Base-by-base conservation (phyloP, 2,329 filamentous ascomycete genomes). In the Fusarium pilosicola region DNA sequence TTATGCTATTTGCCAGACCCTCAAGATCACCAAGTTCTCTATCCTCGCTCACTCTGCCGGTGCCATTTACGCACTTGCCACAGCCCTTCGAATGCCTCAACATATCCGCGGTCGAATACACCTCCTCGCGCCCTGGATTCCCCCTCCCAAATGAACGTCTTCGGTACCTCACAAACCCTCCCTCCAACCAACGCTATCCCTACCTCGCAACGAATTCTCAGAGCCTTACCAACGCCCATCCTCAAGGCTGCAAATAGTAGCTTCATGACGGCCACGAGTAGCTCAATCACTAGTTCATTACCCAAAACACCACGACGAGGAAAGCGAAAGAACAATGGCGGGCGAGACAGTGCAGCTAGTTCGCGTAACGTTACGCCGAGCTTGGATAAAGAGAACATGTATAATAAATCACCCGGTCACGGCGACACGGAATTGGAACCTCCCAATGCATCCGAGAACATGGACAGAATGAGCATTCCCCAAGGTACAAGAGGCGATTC, bases 21-120 rank as follows among this genome's bases (percentile, higher is more conserved):
- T 99, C 49, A 95, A 94, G 76, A 97, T 99, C 73, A 96, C 92
- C 17, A 97, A 97, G 76, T 99, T 99, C 80, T 98, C 96, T 12
- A 93, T 99, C 26, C 88, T 99, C 4, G 96, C 96, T 5, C 96
- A 99, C 82, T 98, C 96, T 2, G 96, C 96, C 2, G 96, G 96
- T 22, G 96, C 96, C n/a, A 97, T 99, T 59, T 99, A 99, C 80
- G 96, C 96, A 5, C 88, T 99, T 24, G 96, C 96, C 0, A 98
- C 96, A 1, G 96, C 96, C 0, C 86, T 99, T 49, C 93, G 96
- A 49, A 97, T 99, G 89, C 96, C 96, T 8, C 95, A 98, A 78
- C 94, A 98, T 79, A 97, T 99, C 70, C 92, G 95, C 11, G 96
- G 96, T 26, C 92, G 94, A 60, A 96, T 99, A 62, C 96, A 99